These are phyloP conservation scores for Chenopodium formosanum DNA, from an alignment of 148 eudicot species.

Conservation along the genomic window DNA sequence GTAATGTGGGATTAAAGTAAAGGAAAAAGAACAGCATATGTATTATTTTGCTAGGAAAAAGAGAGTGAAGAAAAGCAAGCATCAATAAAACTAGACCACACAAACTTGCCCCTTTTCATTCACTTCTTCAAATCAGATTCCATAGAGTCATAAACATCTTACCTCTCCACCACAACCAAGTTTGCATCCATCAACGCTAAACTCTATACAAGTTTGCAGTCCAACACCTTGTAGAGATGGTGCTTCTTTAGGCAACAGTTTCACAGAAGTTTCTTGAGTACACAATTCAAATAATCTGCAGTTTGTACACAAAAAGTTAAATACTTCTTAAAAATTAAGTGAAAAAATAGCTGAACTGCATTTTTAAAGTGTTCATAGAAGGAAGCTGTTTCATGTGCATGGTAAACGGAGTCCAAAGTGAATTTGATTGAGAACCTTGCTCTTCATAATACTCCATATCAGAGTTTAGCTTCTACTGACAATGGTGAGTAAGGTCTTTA, in stretches of 20 bases:
- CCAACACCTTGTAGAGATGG: slow-evolving; percentile 69
- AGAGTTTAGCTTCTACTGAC: no score
- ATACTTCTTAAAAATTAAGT: neutral
- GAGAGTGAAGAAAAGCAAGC: slow-evolving; percentile 5
- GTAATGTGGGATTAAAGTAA: neutral
- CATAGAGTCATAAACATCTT: slow-evolving; percentile 23
- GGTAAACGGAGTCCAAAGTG: neutral
- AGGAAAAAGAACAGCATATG: neutral
- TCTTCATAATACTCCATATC: no score
- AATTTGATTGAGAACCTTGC: no score
- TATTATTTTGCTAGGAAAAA: neutral
- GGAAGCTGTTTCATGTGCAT: neutral
- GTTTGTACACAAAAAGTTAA: slow-evolving; percentile 1
- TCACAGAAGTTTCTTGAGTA: slow-evolving; percentile 41
- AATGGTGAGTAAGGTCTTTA: no score
- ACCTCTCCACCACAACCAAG: slow-evolving; percentile 90
- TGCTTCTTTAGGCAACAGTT: slow-evolving; percentile 54
- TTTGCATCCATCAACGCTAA: slow-evolving; percentile 85
- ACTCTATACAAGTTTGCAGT: slow-evolving; percentile 69
- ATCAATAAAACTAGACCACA: slow-evolving; percentile 2
- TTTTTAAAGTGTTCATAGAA: neutral
- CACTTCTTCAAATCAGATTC: neutral
- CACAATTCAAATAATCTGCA: slow-evolving; percentile 67
- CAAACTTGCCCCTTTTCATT: neutral
- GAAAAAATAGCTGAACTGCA: neutral